Base-by-base conservation (phyloP, 2,329 filamentous ascomycete species). In the Hypomyces perniciosus region DNA sequence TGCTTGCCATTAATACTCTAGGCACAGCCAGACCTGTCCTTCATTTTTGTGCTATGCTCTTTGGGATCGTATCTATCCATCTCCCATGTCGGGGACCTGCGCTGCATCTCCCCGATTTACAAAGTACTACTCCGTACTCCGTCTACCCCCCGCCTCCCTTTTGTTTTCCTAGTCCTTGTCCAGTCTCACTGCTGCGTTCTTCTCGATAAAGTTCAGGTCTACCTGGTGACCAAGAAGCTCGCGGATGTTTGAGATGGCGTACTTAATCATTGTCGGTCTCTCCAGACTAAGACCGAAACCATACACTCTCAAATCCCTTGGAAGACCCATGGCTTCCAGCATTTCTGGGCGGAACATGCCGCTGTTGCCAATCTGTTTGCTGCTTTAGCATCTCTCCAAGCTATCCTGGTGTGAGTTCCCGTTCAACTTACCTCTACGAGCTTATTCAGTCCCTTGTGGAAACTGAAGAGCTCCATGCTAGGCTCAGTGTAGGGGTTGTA, bases 321-420 rank as follows among this genome's bases (percentile, higher is more conserved):
- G 91, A 63, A 97, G 71, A 33, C 92, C 92, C 91, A 96, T 96
- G 5, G 90, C 78, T 72, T 96, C 87, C 64, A 96, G 71, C 92
- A 97, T 96, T 72, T 99, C 93, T 2, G 93, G 91, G 59, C 93
- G 80, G 83, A 99, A 99, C 91, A 99, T 97, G 57, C 93, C 93
- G 61, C 86, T 92, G 75, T 99, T 97, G 54, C 93, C 93, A 66
- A 97, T 97, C 74, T 59, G 38, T 31, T 8, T 1, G 10, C 2
- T 43, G 54, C 27, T 7, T 8, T 6, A 5, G 10, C 42, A 42
- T 47, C 40, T 8, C 33, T 44, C 31, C n/a, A 1, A 1, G 8
- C 13, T 27, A 4, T 7, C 2, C 13, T 20, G 7, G 8, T 3
- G 4, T 1, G 7, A 4, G 4, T 1, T 8, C 8, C 4, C 7